A percentile compares a stretch with the other conserved stretches of the same genome.
These are phyloP conservation scores for Annulohypoxylon moriforme DNA, from an alignment of 495 filamentous ascomycete species.

Conservation along the genomic window DNA sequence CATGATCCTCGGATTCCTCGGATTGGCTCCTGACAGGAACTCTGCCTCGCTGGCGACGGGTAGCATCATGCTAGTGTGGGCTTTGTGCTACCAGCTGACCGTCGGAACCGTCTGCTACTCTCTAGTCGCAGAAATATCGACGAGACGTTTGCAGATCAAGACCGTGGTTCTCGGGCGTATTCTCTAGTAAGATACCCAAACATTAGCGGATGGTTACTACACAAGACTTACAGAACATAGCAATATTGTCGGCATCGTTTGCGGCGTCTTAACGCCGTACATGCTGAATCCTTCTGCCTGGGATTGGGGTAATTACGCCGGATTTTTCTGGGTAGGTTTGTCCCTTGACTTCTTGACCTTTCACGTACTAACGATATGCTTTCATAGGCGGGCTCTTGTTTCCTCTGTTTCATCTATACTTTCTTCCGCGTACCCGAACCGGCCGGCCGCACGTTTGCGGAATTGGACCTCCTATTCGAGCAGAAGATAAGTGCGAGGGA, in stretches of 20 bases:
- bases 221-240: constrained; percentile 27
- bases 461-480: constrained; percentile 80
- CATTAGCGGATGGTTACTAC: too few relatives aligned
- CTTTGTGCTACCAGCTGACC: constrained; percentile 77
- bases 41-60: constrained; percentile 74
- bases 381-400: constrained; percentile 69
- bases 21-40: constrained; percentile 67
- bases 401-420: constrained; percentile 76
- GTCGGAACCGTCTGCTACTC: constrained; percentile 85
- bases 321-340: constrained; percentile 80
- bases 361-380: constrained; percentile 3
- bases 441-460: constrained; percentile 74
- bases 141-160: constrained; percentile 79
- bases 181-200: constrained; percentile 63
- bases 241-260: constrained; percentile 54
- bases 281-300: constrained; percentile 80
- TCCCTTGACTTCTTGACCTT: background rate
- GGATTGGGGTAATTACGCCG: constrained; percentile 81
- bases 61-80: constrained; percentile 77
- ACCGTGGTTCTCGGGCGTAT: constrained; percentile 74
- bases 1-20: constrained; percentile 78
- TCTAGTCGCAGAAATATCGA: constrained; percentile 78
- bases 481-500: constrained; percentile 71
- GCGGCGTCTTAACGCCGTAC: constrained; percentile 76
- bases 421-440: constrained; percentile 84